Evolutionary conservation across 495 filamentous ascomycete genomes (phyloP), one percentile per base, ranked within the genome.

Genomic region (Astrocystis sublimbata): DNA sequence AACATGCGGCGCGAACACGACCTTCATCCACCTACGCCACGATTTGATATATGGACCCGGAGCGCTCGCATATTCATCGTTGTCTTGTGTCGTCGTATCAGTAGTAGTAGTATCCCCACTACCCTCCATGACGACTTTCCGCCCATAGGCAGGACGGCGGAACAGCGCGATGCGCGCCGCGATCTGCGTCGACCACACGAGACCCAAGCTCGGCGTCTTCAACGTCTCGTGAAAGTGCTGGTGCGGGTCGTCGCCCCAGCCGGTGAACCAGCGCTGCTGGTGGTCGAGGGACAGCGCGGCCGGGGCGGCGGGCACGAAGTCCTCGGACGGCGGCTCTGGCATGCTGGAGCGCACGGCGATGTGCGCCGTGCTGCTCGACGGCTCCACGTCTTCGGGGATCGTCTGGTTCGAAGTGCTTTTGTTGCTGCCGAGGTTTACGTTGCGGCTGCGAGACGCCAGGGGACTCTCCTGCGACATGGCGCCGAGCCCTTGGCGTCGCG

Each of bases 221-320:
- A 86, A 78, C 33, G 76, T 71, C 21, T 64, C 71, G 24, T 76
- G 68, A 10, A 58, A 49, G 26, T 6, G 23, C 15, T 35, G 35
- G 41, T 60, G 53, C 0, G 67, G 76, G 40, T 80, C 77, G 70
- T 92, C 89, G 23, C 92, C 92, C 93, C 94, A 98, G 38, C 94
- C 94, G 2, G 90, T 93, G 73, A 97, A 97, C 83, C 90, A 98
- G 7, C 88, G 85, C 68, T 96, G 89, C 73, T 98, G 94, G 72
- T 96, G 91, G 61, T 92, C 85, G 15, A 97, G 83, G n/a, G 80
- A 82, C 35, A 96, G 79, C 13, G 72, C 84, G 69, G 70, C 81
- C 74, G 52, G 85, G 64, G 70, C 70, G 17, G 62, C 47, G 28
- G 67, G 33, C 33, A 50, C 40, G 59, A 60, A 35, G 31, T 67